phyloP scores from a whole-genome alignment of 768 basidiomycete genomes.

The Suillus weaverae region DNA sequence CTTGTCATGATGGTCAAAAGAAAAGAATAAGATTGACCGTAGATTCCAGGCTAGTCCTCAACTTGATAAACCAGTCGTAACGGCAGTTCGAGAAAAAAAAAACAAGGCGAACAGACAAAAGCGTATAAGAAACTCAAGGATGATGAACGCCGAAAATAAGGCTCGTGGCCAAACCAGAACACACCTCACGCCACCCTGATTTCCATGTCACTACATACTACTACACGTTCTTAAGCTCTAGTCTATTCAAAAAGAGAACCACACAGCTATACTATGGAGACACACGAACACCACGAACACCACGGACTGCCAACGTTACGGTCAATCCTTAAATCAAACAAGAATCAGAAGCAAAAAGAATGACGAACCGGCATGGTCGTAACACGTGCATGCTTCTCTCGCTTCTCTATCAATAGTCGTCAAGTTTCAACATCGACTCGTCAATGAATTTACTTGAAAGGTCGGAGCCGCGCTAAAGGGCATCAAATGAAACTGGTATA shows the following conservation, averaged over 20 bases:
- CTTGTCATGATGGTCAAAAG: slow-evolving; percentile 62
- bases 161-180: slow-evolving; percentile 21
- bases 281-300: neutral
- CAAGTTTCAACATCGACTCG: neutral
- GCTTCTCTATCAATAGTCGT: slow-evolving; percentile 1
- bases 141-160: slow-evolving; percentile 16
- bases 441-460: neutral
- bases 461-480: neutral
- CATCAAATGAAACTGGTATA: neutral
- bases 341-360: neutral
- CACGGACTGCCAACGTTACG: neutral
- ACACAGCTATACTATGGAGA: neutral
- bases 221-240: slow-evolving; percentile 2
- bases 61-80: slow-evolving; percentile 33
- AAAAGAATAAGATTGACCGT: slow-evolving; percentile 11
- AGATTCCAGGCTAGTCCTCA: slow-evolving; percentile 12
- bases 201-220: slow-evolving; percentile 13
- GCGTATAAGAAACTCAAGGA: slow-evolving; percentile 18
- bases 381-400: slow-evolving; percentile 1
- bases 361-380: slow-evolving; percentile 4
- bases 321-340: neutral
- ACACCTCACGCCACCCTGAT: slow-evolving; percentile 35
- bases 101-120: slow-evolving; percentile 28
- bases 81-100: slow-evolving; percentile 31
- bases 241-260: neutral